Evolutionary conservation across 768 basidiomycete genomes (phyloP).

Genomic region (Cystofilobasidium macerans): DNA sequence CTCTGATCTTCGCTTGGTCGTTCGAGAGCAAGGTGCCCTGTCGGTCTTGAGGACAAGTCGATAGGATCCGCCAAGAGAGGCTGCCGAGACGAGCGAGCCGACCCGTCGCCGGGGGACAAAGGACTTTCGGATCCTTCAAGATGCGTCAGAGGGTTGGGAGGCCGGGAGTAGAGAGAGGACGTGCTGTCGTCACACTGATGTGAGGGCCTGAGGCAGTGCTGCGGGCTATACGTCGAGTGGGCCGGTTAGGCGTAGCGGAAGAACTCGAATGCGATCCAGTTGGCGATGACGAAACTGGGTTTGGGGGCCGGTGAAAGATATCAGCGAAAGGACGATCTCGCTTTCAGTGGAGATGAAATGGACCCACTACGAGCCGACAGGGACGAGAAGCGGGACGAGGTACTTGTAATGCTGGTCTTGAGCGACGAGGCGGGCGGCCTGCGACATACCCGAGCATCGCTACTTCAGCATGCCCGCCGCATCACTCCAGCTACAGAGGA

Average conservation of each 20-base stretch:
- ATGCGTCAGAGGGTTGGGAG: too few species aligned
- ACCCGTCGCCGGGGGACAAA: too few species aligned
- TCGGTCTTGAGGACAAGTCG: too few species aligned
- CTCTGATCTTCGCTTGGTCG: too few species aligned
- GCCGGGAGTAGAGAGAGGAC: too few species aligned
- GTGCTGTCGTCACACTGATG: not conserved
- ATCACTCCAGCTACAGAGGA: not conserved
- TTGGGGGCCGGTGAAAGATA: not conserved
- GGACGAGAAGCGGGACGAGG: constrained; percentile 63
- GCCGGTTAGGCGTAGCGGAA: constrained; percentile 68
- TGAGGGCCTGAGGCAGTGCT: not conserved
- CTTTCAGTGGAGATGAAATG: not conserved
- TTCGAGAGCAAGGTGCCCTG: too few species aligned
- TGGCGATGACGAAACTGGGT: constrained; percentile 70
- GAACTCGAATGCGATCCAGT: constrained; percentile 99
- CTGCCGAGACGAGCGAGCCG: too few species aligned
- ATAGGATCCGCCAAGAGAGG: too few species aligned
- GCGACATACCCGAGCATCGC: not conserved
- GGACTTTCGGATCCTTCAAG: too few species aligned
- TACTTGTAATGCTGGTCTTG: constrained; percentile 85
- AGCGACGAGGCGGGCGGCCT: constrained; percentile 20
- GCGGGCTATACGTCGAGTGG: too few species aligned
- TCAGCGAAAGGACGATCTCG: not conserved
- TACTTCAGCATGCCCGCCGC: not conserved
- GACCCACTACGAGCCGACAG: constrained; percentile 53